These are phyloP conservation scores for Rhodofomes roseus DNA, from an alignment of 1,284 basidiomycete species.

Conservation along the genomic window DNA sequence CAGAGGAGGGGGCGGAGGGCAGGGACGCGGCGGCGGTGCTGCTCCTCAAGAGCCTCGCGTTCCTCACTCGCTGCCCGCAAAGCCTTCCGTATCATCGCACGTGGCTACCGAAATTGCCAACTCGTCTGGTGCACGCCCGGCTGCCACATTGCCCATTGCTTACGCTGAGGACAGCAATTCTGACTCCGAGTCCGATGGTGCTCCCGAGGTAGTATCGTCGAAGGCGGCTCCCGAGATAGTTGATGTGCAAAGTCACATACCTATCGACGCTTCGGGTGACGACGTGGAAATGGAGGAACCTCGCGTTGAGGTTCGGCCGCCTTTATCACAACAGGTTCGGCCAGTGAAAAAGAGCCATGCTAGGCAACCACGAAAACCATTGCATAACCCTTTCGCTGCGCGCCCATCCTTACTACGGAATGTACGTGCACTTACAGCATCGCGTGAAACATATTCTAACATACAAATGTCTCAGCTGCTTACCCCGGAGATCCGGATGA, in stretches of 20 bases:
- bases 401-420: constrained; percentile 71
- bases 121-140: not conserved
- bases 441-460: not conserved
- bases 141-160: not conserved
- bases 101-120: not conserved
- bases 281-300: constrained; percentile 6
- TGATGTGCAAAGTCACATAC: not conserved
- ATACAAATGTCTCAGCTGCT: constrained; percentile 53
- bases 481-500: constrained; percentile 84
- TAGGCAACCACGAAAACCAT: constrained; percentile 50
- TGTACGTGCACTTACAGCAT: constrained; percentile 45
- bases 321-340: constrained; percentile 5
- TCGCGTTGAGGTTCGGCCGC: not conserved
- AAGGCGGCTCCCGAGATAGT: constrained; percentile 33
- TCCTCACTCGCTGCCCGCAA: not conserved
- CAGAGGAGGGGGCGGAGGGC: not conserved
- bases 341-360: constrained; percentile 28
- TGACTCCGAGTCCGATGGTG: constrained; percentile 37
- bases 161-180: constrained; percentile 11
- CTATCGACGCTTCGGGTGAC: not conserved
- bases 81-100: not conserved
- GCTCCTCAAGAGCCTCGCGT: not conserved
- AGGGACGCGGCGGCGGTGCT: not conserved
- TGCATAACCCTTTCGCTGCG: constrained; percentile 65
- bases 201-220: constrained; percentile 63